Percentiles rank a stretch among this genome's conserved stretches.
phyloP scores from a whole-genome alignment of 1,284 basidiomycete species.

The Vanrija pseudolonga region DNA sequence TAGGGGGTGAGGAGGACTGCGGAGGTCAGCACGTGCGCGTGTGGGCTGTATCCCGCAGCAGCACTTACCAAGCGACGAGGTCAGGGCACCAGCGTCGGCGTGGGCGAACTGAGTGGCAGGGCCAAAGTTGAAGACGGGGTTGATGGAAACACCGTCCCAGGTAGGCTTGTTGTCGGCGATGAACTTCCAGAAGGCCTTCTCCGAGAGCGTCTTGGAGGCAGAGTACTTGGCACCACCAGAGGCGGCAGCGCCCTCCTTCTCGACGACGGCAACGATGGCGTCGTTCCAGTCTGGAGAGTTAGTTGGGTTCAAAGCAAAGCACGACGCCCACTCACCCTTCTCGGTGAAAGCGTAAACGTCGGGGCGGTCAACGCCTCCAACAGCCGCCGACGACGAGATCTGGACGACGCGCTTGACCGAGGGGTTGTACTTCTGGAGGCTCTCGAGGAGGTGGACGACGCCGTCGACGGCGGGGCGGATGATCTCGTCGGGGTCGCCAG shows the following conservation, averaged over 20 bases:
- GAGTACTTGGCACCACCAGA: neutral
- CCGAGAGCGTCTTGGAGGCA: neutral
- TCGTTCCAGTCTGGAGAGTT: neutral
- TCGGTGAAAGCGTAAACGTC: neutral
- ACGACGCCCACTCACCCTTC: neutral
- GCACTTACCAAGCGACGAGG: neutral
- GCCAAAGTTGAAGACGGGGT: neutral
- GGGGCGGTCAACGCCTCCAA: neutral
- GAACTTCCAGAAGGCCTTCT: constrained; percentile 12
- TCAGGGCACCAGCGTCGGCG: neutral
- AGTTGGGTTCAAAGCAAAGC: no score
- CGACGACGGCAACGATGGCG: neutral
- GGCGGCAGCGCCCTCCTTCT: neutral
- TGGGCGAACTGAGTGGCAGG: neutral
- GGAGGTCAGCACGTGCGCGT: neutral
- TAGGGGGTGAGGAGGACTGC: neutral
- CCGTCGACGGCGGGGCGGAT: constrained; percentile 7
- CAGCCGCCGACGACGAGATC: constrained; percentile 1
- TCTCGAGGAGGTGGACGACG: neutral
- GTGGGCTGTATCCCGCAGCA: neutral
- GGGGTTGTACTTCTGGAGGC: neutral
- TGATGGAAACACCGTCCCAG: neutral
- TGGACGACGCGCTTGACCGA: neutral
- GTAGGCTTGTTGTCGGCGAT: constrained; percentile 1
- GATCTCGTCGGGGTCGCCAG: neutral